These are phyloP conservation scores for Sporothrix euskadiensis DNA, from an alignment of 2,329 filamentous ascomycete genomes.

Conservation along the genomic window DNA sequence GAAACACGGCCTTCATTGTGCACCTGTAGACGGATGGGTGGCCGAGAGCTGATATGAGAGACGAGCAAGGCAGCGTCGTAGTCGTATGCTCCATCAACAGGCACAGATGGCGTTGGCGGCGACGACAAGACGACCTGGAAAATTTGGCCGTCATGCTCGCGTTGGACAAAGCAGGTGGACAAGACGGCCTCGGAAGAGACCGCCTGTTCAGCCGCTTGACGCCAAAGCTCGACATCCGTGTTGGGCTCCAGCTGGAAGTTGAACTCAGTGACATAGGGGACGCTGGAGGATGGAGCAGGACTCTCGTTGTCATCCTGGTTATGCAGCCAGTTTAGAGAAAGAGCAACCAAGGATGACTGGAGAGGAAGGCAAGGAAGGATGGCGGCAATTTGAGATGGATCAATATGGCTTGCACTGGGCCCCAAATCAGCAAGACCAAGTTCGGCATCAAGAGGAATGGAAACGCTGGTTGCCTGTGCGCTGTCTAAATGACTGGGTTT, in stretches of 20 bases:
- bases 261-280: constrained; percentile 34
- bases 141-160: constrained; percentile 31
- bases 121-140: constrained; percentile 33
- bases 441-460: background rate
- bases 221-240: constrained; percentile 31
- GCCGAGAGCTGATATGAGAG: background rate
- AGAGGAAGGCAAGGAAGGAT: constrained; percentile 33
- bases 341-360: constrained; percentile 30
- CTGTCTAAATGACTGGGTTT: too few species aligned
- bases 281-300: background rate
- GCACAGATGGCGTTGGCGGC: constrained; percentile 19
- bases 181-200: constrained; percentile 33
- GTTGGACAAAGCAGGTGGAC: constrained; percentile 33
- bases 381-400: constrained; percentile 13
- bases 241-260: constrained; percentile 30
- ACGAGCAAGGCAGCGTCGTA: background rate
- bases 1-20: constrained; percentile 23
- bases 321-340: constrained; percentile 30
- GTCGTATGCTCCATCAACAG: background rate
- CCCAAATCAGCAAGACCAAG: constrained; percentile 24
- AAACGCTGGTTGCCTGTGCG: background rate
- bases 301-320: background rate
- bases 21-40: background rate
- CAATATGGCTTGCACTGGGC: constrained; percentile 16
- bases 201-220: constrained; percentile 25